Base-by-base conservation (phyloP, 352 stramenopile species). In the Phytophthora megakarya region DNA sequence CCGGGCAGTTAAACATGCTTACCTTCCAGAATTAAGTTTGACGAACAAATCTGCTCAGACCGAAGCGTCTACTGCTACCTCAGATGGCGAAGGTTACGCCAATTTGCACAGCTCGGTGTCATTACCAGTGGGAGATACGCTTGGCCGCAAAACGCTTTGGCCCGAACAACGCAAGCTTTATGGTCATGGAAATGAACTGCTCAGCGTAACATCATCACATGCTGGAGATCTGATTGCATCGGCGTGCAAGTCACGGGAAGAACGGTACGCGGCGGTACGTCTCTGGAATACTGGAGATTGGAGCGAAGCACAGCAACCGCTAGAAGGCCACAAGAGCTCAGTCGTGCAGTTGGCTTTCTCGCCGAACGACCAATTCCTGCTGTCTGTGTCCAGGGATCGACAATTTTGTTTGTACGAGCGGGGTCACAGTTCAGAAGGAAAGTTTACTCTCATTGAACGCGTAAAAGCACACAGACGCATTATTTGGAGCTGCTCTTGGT, bases 401-500 rank as follows among this genome's bases (percentile, higher is more conserved):
- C 81, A 92, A 16, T 77, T 92, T 12, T 92, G 83, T 53, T 49
- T 94, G 0, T 92, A 88, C 42, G 51, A 75, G n/a, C 69, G 55
- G 16, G 40, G 63, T 9, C 12, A 37, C 11, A 49, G n/a, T 16
- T 47, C 54, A 12, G 67, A 70, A 16, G 55, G 46, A 1, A 63
- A 67, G 15, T 94, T 78, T 51, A 43, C 42, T 10, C 70, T 91
- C 9, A 40, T 69, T 7, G 54, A 81, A n/a, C 72, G 67, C 8
- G 60, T 84, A 32, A 92, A 89, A 66, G 80, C 80, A 12, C 85
- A 94, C 61, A 81, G 88, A 45, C 78, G 85, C 6, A 94, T 92
- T 33, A 88, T 94, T 40, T 94, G 85, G 85, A 89, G 74, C 51
- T 92, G 83, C 39, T 80, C 79, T 16, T 94, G 85, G 85, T 61